Evolutionary conservation across 2,329 filamentous ascomycete genomes (phyloP), one percentile per base, ranked within the genome.

Genomic region (Epichloe sylvatica): DNA sequence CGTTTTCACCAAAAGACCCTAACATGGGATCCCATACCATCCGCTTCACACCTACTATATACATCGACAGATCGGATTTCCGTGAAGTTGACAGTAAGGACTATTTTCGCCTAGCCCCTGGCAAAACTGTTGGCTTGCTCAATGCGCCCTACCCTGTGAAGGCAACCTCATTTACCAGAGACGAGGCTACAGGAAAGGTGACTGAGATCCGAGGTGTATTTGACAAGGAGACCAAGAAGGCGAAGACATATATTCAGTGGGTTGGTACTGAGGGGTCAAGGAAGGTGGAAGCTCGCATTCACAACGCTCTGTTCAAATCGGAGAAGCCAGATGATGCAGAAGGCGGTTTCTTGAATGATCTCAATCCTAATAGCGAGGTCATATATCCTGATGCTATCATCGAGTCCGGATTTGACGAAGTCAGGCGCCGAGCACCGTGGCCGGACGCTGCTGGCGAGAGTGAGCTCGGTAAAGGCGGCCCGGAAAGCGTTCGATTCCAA

Each of bases 231-330:
- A 78, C 75, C 17, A 81, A 83, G 61, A 78, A 80, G 58, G 80
- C 84, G 40, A 91, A 94, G 70, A 82, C 88, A 1, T 86, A 80
- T 62, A 94, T 96, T 63, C 89, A 95, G 62, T 96, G 91, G 91
- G 86, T 95, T 5, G 80, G 61, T 19, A 62, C 81, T 5, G 78
- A 81, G 38, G 82, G 79, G 1, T 77, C 83, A 0, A 74, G 74
- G 13, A 80, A 80, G 56, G 82, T 83, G 12, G 84, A 90, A 65
- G 85, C 81, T 40, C 84, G 90, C 52, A 74, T 92, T 45, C 83
- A 92, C 69, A 86, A 88, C 63, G 73, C 80, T 3, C 76, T 97
- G 0, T 96, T 96, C 77, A 89, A 88, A 65, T 87, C 83, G 4
- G 83, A 90, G 45, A 84, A 92, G 60, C 90, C 91, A 2, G 81